These are phyloP conservation scores for Hypsizygus marmoreus DNA, from an alignment of 768 basidiomycete species.

Conservation along the genomic window DNA sequence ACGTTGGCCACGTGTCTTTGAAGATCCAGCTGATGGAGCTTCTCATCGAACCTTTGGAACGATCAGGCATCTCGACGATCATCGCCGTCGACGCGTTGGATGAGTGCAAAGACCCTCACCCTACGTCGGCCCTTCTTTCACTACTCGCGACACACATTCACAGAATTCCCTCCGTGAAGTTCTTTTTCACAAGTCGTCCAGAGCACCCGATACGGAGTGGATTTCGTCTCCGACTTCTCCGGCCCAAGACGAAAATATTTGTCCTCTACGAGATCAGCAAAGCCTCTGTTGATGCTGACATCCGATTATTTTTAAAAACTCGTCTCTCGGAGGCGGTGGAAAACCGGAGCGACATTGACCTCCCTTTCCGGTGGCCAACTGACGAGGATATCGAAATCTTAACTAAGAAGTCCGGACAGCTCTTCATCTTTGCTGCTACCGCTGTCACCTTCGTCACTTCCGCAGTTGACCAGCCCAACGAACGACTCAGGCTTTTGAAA, in stretches of 20 bases:
- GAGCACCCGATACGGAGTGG: neutral
- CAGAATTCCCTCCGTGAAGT: neutral
- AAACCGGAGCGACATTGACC: neutral
- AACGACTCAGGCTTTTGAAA: neutral
- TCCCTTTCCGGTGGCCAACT: neutral
- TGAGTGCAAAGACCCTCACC: neutral
- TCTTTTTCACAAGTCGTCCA: neutral
- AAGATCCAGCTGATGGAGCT: neutral
- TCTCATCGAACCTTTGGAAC: neutral
- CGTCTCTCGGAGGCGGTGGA: neutral
- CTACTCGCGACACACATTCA: neutral
- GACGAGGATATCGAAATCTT: neutral
- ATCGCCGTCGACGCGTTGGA: slow-evolving; percentile 8
- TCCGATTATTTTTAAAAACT: neutral
- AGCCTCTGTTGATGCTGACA: neutral
- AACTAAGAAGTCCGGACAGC: neutral
- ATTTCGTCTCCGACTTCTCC: neutral
- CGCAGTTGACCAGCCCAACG: neutral
- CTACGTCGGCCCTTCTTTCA: neutral
- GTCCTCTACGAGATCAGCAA: neutral
- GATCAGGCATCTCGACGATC: neutral
- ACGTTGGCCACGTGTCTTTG: neutral
- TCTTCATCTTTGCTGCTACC: neutral
- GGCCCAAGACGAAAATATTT: neutral
- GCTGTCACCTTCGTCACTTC: neutral